Evolutionary conservation across 352 stramenopile species (phyloP).

Genomic region (Pythium diclinum): DNA sequence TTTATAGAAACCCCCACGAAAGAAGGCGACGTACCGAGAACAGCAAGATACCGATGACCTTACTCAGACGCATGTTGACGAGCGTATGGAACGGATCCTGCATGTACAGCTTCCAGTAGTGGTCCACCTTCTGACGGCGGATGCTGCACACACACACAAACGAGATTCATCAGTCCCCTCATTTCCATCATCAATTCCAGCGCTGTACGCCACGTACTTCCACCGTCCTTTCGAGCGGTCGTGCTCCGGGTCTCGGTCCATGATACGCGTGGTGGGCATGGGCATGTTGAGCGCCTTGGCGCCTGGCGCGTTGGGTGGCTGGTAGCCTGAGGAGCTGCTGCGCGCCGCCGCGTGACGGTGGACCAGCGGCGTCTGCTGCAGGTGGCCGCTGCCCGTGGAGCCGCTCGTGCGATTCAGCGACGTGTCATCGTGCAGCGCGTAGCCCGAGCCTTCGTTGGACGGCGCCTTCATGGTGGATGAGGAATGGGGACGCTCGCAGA

Average conservation of each 20-base stretch:
- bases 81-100: slow-evolving; percentile 82
- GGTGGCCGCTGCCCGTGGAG: not conserved
- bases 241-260: slow-evolving; percentile 66
- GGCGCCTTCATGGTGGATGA: not conserved
- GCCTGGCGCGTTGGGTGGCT: slow-evolving; percentile 17
- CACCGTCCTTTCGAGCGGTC: slow-evolving; percentile 72
- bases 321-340: slow-evolving; percentile 20
- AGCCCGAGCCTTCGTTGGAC: slow-evolving; percentile 8
- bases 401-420: not conserved
- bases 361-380: slow-evolving; percentile 25
- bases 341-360: slow-evolving; percentile 21
- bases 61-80: slow-evolving; percentile 78
- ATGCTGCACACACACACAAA: slow-evolving; percentile 44
- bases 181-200: not conserved
- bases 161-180: not conserved
- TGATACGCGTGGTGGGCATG: slow-evolving; percentile 55
- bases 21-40: slow-evolving; percentile 41
- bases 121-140: slow-evolving; percentile 64
- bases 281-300: slow-evolving; percentile 24
- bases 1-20: no score
- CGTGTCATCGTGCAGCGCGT: slow-evolving; percentile 25
- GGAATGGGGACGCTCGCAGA: not conserved
- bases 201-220: slow-evolving; percentile 47
- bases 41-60: slow-evolving; percentile 52
- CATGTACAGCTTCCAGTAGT: slow-evolving; percentile 84